Conservation (phyloP, 2,329 filamentous ascomycete genomes). For the Aureobasidium leucospermi region DNA sequence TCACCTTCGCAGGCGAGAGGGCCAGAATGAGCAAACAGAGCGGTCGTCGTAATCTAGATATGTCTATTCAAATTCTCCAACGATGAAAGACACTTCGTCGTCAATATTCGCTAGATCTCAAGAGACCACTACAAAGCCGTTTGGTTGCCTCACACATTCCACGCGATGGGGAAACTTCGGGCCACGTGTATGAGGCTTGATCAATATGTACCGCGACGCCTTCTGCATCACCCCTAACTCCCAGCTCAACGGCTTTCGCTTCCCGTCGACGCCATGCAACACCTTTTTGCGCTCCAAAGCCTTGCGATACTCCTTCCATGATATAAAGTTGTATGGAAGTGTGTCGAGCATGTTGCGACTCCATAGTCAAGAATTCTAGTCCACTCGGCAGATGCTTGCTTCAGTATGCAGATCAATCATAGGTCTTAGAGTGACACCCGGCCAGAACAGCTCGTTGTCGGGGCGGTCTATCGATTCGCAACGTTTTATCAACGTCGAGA, state of each 20-base stretch:
- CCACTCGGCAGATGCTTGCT: too few relatives aligned
- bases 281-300: too few relatives aligned
- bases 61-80: not conserved
- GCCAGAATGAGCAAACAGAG: not conserved
- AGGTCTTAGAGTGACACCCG: not conserved
- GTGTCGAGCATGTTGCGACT: too few relatives aligned
- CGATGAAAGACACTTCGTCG: conserved; percentile 2
- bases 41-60: not conserved
- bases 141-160: conserved; percentile 8
- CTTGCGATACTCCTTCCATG: not conserved
- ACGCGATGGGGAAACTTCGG: conserved; percentile 12
- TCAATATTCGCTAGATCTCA: conserved; percentile 5
- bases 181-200: conserved; percentile 1
- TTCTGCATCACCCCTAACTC: conserved; percentile 9
- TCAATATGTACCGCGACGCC: conserved; percentile 8
- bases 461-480: conserved; percentile 7
- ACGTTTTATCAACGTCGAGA: conserved; percentile 7
- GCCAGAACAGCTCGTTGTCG: conserved; percentile 9
- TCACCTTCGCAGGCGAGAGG: not conserved
- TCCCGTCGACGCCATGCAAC: not conserved
- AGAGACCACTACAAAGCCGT: not conserved
- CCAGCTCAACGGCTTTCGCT: conserved; percentile 5
- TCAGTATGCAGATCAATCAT: not conserved
- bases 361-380: not conserved
- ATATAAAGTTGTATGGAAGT: too few relatives aligned